Conservation (phyloP, 495 filamentous ascomycete genomes). For the Penicillium antarcticum region DNA sequence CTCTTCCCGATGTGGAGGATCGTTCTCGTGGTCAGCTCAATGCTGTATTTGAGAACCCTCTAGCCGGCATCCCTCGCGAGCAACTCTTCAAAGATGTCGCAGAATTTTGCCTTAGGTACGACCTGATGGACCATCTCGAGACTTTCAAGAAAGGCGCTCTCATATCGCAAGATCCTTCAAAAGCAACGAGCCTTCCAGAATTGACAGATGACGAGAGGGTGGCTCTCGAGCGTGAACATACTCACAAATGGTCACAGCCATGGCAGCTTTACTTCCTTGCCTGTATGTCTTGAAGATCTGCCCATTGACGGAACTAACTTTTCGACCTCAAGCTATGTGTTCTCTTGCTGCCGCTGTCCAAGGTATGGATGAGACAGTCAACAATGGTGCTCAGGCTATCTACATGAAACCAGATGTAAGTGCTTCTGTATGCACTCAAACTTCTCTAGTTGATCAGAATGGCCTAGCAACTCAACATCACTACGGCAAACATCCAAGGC, state of each 20-base stretch:
- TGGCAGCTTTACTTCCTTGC: slow-evolving; percentile 54
- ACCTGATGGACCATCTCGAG: slow-evolving; percentile 40
- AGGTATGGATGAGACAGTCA: slow-evolving; percentile 73
- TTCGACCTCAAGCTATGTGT: slow-evolving; percentile 30
- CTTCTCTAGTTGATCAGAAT: not conserved
- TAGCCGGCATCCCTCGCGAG: slow-evolving; percentile 46
- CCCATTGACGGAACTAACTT: slow-evolving; percentile 8
- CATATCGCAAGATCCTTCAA: slow-evolving; percentile 46
- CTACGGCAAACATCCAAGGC: slow-evolving; percentile 35
- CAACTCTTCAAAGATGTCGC: slow-evolving; percentile 48
- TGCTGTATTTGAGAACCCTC: slow-evolving; percentile 47
- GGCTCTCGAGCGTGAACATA: slow-evolving; percentile 42
- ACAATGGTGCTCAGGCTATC: slow-evolving; percentile 73
- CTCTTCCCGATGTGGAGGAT: slow-evolving; percentile 18
- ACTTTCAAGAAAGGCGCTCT: slow-evolving; percentile 53
- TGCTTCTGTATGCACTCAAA: not conserved
- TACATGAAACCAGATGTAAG: slow-evolving; percentile 41
- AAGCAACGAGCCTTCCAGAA: slow-evolving; percentile 36
- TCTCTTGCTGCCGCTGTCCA: slow-evolving; percentile 54
- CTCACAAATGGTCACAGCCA: slow-evolving; percentile 57
- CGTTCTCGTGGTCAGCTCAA: slow-evolving; percentile 19
- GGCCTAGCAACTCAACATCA: slow-evolving; percentile 33
- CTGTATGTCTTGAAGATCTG: slow-evolving; percentile 27
- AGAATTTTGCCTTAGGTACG: slow-evolving; percentile 43
- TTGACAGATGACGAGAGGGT: slow-evolving; percentile 45